Evolutionary conservation across 352 stramenopile species (phyloP).

Genomic region (Discostella stelligera): DNA sequence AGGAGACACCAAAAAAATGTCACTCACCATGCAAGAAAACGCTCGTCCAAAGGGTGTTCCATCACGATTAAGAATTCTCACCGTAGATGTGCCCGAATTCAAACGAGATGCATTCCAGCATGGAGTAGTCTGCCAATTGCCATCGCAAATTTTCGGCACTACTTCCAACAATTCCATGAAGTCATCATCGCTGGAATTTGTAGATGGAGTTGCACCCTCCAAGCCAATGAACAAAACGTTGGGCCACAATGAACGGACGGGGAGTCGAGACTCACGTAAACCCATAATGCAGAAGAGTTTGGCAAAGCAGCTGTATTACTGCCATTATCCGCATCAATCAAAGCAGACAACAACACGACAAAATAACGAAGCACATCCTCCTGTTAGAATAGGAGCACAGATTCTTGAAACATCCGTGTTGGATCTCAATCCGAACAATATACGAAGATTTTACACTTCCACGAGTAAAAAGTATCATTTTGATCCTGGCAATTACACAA

Average conservation of each 20-base stretch:
- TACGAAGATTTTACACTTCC: slow-evolving; percentile 49
- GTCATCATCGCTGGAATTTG: slow-evolving; percentile 7
- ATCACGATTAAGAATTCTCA: slow-evolving; percentile 56
- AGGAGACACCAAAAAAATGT: slow-evolving; percentile 6
- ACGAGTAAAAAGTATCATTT: slow-evolving; percentile 47
- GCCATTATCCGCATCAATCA: slow-evolving; percentile 22
- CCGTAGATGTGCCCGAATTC: slow-evolving; percentile 69
- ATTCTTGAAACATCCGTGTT: slow-evolving; percentile 67
- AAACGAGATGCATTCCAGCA: slow-evolving; percentile 53
- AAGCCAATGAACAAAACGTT: slow-evolving; percentile 22
- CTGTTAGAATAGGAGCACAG: slow-evolving; percentile 57
- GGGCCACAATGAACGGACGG: slow-evolving; percentile 13
- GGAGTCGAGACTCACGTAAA: slow-evolving; percentile 16
- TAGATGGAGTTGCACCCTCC: slow-evolving; percentile 37
- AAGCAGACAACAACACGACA: background rate
- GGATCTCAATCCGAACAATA: slow-evolving; percentile 71
- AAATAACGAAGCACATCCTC: background rate
- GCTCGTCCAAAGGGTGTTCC: slow-evolving; percentile 56
- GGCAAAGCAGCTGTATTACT: slow-evolving; percentile 54
- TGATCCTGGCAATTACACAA: slow-evolving; percentile 63
- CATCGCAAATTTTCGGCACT: slow-evolving; percentile 32
- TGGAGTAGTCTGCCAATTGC: slow-evolving; percentile 23
- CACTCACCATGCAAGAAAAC: background rate
- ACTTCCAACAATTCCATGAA: slow-evolving; percentile 1
- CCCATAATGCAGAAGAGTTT: slow-evolving; percentile 71